Evolutionary conservation across 2,329 filamentous ascomycete species (phyloP), one percentile per base, ranked within the genome.

Genomic region (Orbilia ellipsospora): DNA sequence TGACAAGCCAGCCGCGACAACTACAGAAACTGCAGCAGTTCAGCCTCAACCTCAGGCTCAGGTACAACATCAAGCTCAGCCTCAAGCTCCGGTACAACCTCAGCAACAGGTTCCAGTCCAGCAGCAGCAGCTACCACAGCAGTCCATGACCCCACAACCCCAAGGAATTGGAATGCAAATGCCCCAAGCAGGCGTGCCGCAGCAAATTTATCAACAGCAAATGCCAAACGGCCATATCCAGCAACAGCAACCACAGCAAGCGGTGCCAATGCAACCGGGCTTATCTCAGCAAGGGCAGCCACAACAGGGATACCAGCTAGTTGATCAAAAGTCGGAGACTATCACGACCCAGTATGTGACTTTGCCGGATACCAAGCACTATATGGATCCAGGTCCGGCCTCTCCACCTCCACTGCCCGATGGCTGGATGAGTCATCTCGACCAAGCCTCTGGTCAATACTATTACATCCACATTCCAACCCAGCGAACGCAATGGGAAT

Each of bases 401-500:
- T 96, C 93, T 15, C 95, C 95, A 36, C 95, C 95, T 20, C 95
- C 94, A 1, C 86, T 99, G 15, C 95, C 95, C 4, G 95, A 99
- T 83, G 95, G 95, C 40, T 99, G 95, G 95, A 98, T 99, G 80
- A 93, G 95, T 18, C 95, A 98, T 82, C 86, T 98, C 3, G 95
- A 99, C 81, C 92, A 93, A 78, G 97, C 92, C 81, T 98, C 94
- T 1, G 95, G 95, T 0, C 94, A 98, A 81, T 99, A 98, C 83
- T 99, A 99, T 82, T 99, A 99, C 81, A 99, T 99, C 73, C 95
- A 99, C 82, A 86, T 99, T 31, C 92, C 94, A 0, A 94, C 92
- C 0, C 95, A 98, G 81, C 93, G 94, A 1, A 99, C 95, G 0
- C 95, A 99, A 81, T 99, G 95, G 95, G 95, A 99, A 80, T 98